phyloP scores from a whole-genome alignment of 495 filamentous ascomycete genomes.

The Penicillium tannophilum region DNA sequence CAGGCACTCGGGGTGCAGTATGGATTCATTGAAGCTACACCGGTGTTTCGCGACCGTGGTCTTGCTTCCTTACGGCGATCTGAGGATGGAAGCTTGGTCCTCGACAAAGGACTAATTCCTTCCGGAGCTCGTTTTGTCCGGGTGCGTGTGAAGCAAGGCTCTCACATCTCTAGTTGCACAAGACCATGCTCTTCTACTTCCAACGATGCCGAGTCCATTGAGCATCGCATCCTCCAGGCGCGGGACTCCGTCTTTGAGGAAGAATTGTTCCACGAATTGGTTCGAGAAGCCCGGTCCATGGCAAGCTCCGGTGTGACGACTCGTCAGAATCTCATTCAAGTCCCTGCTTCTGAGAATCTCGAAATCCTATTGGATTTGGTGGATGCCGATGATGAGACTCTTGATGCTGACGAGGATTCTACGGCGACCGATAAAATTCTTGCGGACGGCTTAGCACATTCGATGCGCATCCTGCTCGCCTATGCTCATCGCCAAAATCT shows the following conservation, averaged over 20 bases:
- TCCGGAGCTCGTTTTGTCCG: conserved; percentile 63
- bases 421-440: conserved; percentile 35
- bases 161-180: conserved; percentile 45
- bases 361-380: conserved; percentile 69
- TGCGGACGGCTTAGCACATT: conserved; percentile 58
- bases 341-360: conserved; percentile 53
- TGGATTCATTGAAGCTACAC: conserved; percentile 79
- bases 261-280: conserved; percentile 91
- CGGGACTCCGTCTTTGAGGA: conserved; percentile 88
- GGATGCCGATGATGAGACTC: conserved; percentile 47
- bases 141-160: conserved; percentile 54
- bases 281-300: conserved; percentile 73
- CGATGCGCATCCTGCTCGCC: conserved; percentile 69
- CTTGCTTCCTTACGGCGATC: conserved; percentile 74
- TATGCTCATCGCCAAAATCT: conserved; percentile 72
- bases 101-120: conserved; percentile 68
- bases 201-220: conserved; percentile 41
- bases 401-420: conserved; percentile 7
- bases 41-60: conserved; percentile 75
- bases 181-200: conserved; percentile 38
- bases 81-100: conserved; percentile 69
- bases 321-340: conserved; percentile 57
- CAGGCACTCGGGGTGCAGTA: conserved; percentile 82
- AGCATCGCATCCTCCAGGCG: conserved; percentile 74
- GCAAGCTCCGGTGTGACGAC: conserved; percentile 65